phyloP scores from a whole-genome alignment of 2,329 filamentous ascomycete species.

The Magnaporthiopsis rhizophila region DNA sequence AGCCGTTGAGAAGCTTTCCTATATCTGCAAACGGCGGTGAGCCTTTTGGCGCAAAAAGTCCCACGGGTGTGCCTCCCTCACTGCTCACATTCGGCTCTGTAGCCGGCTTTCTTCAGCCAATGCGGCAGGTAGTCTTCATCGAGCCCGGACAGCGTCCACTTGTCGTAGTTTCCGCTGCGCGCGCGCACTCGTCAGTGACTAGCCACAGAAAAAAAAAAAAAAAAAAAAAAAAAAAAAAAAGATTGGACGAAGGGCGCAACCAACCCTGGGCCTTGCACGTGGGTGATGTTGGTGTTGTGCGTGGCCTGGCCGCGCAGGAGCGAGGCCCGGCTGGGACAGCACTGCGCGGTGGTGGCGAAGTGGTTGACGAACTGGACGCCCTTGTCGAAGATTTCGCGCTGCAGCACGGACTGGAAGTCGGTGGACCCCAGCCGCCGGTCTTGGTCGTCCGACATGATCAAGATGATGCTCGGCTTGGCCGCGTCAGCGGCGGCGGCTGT shows the following conservation, averaged over 20 bases:
- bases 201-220: no score
- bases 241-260: no score
- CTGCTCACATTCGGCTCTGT: constrained; percentile 12
- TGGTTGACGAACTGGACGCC: constrained; percentile 41
- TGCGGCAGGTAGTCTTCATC: constrained; percentile 34
- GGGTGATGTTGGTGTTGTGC: constrained; percentile 65
- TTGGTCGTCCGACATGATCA: constrained; percentile 59
- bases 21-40: constrained; percentile 54
- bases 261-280: constrained; percentile 35
- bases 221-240: no score
- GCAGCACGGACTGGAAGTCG: constrained; percentile 46
- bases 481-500: no score
- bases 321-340: constrained; percentile 59
- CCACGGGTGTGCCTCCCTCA: no score
- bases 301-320: constrained; percentile 58
- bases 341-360: constrained; percentile 58
- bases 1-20: constrained; percentile 64
- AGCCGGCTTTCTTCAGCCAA: constrained; percentile 34
- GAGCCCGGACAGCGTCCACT: constrained; percentile 20
- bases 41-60: no score
- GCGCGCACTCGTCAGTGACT: no score
- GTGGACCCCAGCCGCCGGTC: constrained; percentile 53
- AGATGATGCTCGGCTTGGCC: constrained; percentile 21
- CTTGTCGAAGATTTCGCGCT: constrained; percentile 25
- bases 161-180: constrained; percentile 36